Evolutionary conservation across 2,329 filamentous ascomycete genomes (phyloP), one percentile per base, ranked within the genome.

Genomic region (Beauveria varroae): DNA sequence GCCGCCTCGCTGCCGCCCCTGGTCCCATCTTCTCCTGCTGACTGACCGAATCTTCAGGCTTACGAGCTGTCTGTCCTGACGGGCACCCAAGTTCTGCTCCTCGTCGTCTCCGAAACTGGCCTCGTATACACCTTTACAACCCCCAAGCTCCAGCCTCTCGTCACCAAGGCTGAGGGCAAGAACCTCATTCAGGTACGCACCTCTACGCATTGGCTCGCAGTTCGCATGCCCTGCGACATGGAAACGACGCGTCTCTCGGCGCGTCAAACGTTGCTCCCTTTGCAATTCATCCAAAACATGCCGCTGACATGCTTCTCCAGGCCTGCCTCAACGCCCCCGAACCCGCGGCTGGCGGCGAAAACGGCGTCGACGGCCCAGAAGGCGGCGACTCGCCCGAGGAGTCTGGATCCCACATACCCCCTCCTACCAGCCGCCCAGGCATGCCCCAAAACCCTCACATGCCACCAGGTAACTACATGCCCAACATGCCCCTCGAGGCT

Each of bases 161-260:
- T 98, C 68, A 99, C 95, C 65, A 98, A 98, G 81, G 89, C 95
- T 20, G 95, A 98, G 78, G 95, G 95, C 79, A 99, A 99, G 85
- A 99, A 99, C 75, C 81, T 99, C 67, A 98, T 99, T 68, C 95
- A 99, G 87, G 95, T 97, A 85, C 66, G 86, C 57, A 22, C 16
- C 22, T 46, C 28, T 9, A 58, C 43, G 28, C 34, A 18, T 46
- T 7, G 8, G 40, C 9, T 18, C 18, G 40, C 40, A 30, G 20
- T 10, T 30, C 18, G 18, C 10, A 6, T 26, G 20, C 34, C n/a
- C 34, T 41, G 22, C 34, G 20, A 26, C 34, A 22, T 14, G 16
- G 47, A 9, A 18, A 30, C 37, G 24, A 46, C 57, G 57, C 57
- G 57, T 60, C 57, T 34, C 40, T 22, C 20, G 9, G 44, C 59